These are phyloP conservation scores for Cymodocea nodosa DNA, from an alignment of 116 monocot genomes.

Conservation along the genomic window DNA sequence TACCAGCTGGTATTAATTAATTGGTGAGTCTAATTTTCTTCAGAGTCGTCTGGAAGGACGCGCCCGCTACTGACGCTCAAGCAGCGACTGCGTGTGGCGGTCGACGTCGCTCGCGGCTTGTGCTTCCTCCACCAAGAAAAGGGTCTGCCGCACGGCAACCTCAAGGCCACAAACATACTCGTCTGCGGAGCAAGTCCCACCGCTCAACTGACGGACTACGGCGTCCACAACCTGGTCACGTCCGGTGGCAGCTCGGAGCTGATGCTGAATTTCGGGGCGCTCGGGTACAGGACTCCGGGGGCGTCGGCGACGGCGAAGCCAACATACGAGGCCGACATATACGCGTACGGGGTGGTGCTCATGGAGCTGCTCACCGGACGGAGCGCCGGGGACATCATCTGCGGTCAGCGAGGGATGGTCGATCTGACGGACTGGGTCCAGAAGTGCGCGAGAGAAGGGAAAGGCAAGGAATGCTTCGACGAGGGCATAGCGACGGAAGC, in stretches of 20 bases:
- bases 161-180: conserved; percentile 79
- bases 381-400: conserved; percentile 92
- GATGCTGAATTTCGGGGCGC: conserved; percentile 67
- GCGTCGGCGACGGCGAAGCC: conserved; percentile 35
- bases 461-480: conserved; percentile 73
- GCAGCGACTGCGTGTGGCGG: conserved; percentile 69
- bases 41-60: conserved; percentile 62
- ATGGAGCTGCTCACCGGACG: conserved; percentile 85
- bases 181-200: conserved; percentile 52
- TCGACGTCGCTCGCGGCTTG: conserved; percentile 58
- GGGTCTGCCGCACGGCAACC: conserved; percentile 70
- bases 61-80: conserved; percentile 49
- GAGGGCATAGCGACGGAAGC: conserved; percentile 65
- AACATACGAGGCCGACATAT: conserved; percentile 62
- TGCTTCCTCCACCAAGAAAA: conserved; percentile 59
- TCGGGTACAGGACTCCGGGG: conserved; percentile 82
- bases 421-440: conserved; percentile 94
- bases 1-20: too few species aligned
- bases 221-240: conserved; percentile 70
- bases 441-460: conserved; percentile 66
- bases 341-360: conserved; percentile 77
- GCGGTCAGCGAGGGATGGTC: conserved; percentile 76
- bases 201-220: conserved; percentile 51
- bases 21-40: conserved; percentile 3
- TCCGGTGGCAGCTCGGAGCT: conserved; percentile 48